Evolutionary conservation across 441 rosid species (phyloP).

Genomic region (Geranium incanum): DNA sequence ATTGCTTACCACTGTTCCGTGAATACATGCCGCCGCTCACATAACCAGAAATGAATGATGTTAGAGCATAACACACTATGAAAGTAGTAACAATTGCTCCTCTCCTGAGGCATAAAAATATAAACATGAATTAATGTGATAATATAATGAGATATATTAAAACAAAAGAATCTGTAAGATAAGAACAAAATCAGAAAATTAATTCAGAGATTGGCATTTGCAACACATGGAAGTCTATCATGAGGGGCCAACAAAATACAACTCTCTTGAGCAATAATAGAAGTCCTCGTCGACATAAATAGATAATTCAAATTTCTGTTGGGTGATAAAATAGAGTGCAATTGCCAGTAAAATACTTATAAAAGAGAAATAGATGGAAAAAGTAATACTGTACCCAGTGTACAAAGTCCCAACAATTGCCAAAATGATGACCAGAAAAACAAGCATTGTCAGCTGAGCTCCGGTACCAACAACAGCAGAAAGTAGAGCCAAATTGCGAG

Average conservation of each 20-base stretch:
- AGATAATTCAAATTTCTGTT: no score
- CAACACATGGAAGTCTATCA: no score
- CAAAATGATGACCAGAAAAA: constrained; percentile 86
- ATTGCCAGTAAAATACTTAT: background rate
- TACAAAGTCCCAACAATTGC: constrained; percentile 88
- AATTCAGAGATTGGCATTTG: no score
- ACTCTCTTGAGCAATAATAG: no score
- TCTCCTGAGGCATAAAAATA: background rate
- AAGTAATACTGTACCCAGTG: constrained; percentile 46
- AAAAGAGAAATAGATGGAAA: background rate
- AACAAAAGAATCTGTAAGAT: no score
- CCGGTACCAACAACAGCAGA: constrained; percentile 96
- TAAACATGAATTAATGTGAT: background rate
- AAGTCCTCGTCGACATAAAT: no score
- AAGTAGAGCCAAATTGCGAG: constrained; percentile 54
- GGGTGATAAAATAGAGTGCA: background rate
- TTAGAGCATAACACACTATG: constrained; percentile 90
- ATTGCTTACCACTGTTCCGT: no score
- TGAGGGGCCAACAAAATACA: no score
- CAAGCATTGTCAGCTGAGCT: constrained; percentile 84
- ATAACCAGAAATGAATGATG: constrained; percentile 94
- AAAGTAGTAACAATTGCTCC: constrained; percentile 99
- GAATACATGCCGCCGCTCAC: constrained; percentile 95
- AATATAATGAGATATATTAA: no score
- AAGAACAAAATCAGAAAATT: background rate